Percentiles rank a stretch among this genome's conserved stretches.
These are phyloP conservation scores for Guyanaporus albipodus DNA, from an alignment of 768 basidiomycete species.

Conservation along the genomic window DNA sequence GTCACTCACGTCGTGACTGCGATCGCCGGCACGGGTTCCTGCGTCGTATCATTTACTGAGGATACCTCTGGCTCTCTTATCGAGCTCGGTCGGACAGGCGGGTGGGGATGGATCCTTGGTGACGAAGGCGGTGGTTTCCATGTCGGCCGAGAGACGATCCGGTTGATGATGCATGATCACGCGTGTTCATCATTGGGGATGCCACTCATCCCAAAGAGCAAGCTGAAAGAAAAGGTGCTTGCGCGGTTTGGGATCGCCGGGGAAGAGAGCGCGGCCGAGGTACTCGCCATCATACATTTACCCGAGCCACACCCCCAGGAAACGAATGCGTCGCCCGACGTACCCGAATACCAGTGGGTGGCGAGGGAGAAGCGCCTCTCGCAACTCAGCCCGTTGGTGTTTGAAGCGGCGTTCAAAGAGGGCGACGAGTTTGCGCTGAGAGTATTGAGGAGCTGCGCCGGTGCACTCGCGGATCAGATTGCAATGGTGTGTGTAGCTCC, in stretches of 20 bases:
- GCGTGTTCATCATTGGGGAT: constrained; percentile 45
- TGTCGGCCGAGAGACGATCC: constrained; percentile 72
- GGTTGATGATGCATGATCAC: constrained; percentile 56
- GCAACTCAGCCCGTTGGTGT: constrained; percentile 71
- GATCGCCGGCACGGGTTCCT: constrained; percentile 81
- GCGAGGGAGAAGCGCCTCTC: constrained; percentile 73
- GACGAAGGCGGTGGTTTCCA: constrained; percentile 83
- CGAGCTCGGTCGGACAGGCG: constrained; percentile 68
- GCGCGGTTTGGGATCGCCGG: constrained; percentile 51
- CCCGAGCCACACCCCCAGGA: constrained; percentile 45
- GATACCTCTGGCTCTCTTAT: constrained; percentile 38
- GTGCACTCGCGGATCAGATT: constrained; percentile 56
- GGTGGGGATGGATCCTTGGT: constrained; percentile 83
- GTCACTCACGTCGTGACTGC: constrained; percentile 62
- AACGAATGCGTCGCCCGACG: constrained; percentile 1
- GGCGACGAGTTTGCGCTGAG: constrained; percentile 60
- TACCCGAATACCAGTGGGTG: constrained; percentile 28
- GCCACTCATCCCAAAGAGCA: constrained; percentile 14
- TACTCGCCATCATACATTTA: constrained; percentile 60
- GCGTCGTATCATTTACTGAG: constrained; percentile 61
- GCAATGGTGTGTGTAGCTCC: constrained; percentile 41
- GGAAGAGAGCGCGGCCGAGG: constrained; percentile 47
- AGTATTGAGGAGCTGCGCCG: constrained; percentile 51
- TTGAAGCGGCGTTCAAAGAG: constrained; percentile 68
- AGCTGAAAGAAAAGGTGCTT: constrained; percentile 47